Percentiles rank a stretch among this genome's conserved stretches.
phyloP scores from a whole-genome alignment of 2,329 filamentous ascomycete genomes.

The Acephala macrosclerotiorum region DNA sequence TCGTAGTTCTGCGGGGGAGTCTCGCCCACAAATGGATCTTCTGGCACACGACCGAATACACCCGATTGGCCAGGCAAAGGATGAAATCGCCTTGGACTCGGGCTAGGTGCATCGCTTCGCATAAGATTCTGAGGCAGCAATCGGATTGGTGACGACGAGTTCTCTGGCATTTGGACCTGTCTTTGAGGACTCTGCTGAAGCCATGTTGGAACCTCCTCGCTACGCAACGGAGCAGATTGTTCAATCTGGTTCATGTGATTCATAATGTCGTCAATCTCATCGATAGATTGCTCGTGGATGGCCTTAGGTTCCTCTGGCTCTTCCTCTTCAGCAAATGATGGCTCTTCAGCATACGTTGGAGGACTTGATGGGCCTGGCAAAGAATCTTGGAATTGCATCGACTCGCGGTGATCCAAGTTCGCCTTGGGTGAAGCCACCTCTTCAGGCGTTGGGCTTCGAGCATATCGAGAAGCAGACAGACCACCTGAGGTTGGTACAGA shows the following conservation, averaged over 20 bases:
- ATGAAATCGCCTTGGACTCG: slow-evolving; percentile 67
- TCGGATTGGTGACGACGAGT: slow-evolving; percentile 60
- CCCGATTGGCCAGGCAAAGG: slow-evolving; percentile 55
- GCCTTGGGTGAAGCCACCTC: slow-evolving; percentile 26
- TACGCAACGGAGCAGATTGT: slow-evolving; percentile 50
- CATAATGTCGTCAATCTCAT: slow-evolving; percentile 95
- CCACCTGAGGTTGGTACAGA: slow-evolving; percentile 28
- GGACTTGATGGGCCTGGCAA: slow-evolving; percentile 37
- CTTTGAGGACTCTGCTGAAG: slow-evolving; percentile 52
- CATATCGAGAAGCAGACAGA: slow-evolving; percentile 41
- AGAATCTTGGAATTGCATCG: slow-evolving; percentile 37
- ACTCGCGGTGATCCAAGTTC: slow-evolving; percentile 35
- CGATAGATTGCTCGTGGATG: slow-evolving; percentile 58
- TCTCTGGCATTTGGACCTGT: slow-evolving; percentile 48
- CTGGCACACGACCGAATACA: slow-evolving; percentile 57
- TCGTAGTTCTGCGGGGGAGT: slow-evolving; percentile 50
- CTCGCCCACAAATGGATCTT: slow-evolving; percentile 43
- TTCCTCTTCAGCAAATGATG: slow-evolving; percentile 16
- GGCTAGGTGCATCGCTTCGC: slow-evolving; percentile 76
- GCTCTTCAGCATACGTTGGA: slow-evolving; percentile 26
- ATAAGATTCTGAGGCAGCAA: slow-evolving; percentile 59
- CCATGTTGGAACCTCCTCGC: slow-evolving; percentile 51
- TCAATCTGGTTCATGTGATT: slow-evolving; percentile 79
- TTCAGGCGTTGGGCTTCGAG: slow-evolving; percentile 38
- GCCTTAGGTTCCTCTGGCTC: slow-evolving; percentile 23